phyloP scores from a whole-genome alignment of 2,329 filamentous ascomycete genomes.

The Verticillium zaregamsianum region DNA sequence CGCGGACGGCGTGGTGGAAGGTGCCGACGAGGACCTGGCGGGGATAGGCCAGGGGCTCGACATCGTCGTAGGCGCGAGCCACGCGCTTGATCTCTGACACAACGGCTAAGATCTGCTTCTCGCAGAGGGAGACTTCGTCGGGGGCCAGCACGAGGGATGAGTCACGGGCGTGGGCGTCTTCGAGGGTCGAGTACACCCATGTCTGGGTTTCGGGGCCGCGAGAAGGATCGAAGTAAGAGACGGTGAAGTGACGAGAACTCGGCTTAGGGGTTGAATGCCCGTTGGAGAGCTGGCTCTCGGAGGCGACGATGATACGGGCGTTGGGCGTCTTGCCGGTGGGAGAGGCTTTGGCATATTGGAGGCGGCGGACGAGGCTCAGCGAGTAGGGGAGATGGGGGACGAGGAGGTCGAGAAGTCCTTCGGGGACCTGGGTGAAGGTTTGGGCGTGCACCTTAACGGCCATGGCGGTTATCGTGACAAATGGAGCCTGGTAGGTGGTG shows the following conservation, averaged over 20 bases:
- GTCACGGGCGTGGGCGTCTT: conserved; percentile 23
- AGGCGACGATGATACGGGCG: conserved; percentile 37
- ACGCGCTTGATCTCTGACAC: conserved; percentile 23
- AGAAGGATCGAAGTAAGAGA: conserved; percentile 58
- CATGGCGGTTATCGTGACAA: not conserved
- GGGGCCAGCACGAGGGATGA: conserved; percentile 12
- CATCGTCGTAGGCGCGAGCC: conserved; percentile 15
- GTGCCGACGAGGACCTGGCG: conserved; percentile 31
- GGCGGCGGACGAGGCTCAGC: conserved; percentile 56
- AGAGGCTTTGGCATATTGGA: conserved; percentile 49
- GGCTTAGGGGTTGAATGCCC: not conserved
- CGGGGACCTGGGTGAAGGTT: conserved; percentile 23
- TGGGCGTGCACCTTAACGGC: not conserved
- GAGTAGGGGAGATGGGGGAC: conserved; percentile 50
- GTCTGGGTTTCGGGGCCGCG: conserved; percentile 59
- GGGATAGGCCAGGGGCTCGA: conserved; percentile 12
- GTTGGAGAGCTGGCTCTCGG: conserved; percentile 4
- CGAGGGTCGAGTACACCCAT: conserved; percentile 56
- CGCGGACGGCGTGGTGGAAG: conserved; percentile 24
- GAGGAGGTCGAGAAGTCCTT: conserved; percentile 42
- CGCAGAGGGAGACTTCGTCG: conserved; percentile 18
- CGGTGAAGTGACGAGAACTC: conserved; percentile 37
- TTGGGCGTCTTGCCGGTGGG: conserved; percentile 35
- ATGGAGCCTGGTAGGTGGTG: not conserved
- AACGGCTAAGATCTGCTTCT: conserved; percentile 27